phyloP scores from a whole-genome alignment of 345 rosid genomes.

The Euphorbia peplus region DNA sequence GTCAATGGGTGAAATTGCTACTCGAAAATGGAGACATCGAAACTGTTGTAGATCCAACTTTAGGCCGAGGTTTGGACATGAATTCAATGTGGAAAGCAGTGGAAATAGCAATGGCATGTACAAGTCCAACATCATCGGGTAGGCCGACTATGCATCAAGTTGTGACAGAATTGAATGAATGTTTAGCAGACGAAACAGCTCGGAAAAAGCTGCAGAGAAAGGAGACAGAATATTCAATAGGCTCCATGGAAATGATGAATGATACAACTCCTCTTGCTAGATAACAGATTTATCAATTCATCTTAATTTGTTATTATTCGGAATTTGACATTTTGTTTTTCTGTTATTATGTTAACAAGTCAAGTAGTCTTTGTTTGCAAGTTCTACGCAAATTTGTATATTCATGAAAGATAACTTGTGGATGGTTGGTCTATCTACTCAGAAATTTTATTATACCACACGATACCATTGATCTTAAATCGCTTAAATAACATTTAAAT shows the following conservation, averaged over 20 bases:
- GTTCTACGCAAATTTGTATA: too few species aligned
- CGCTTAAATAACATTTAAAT: too few species aligned
- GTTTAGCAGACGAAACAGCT: constrained; percentile 5
- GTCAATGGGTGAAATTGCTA: constrained; percentile 33
- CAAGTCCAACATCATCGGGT: not conserved
- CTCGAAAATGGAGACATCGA: constrained; percentile 40
- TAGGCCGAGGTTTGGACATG: constrained; percentile 28
- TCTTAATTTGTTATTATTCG: too few species aligned
- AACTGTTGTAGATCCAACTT: constrained; percentile 36
- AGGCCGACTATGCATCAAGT: constrained; percentile 22
- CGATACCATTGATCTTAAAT: too few species aligned
- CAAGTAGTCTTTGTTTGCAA: not conserved
- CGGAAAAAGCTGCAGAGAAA: not conserved
- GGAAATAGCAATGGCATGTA: constrained; percentile 48
- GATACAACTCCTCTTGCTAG: constrained; percentile 4
- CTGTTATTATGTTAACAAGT: not conserved
- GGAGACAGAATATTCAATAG: not conserved
- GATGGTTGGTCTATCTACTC: too few species aligned
- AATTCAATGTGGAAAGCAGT: constrained; percentile 42
- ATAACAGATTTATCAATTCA: not conserved
- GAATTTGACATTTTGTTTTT: too few species aligned
- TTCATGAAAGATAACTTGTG: too few species aligned
- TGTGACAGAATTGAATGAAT: constrained; percentile 17
- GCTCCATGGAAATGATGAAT: not conserved
- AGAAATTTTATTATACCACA: too few species aligned